Base-by-base conservation (phyloP, 495 filamentous ascomycete species). In the Neurospora terricola region DNA sequence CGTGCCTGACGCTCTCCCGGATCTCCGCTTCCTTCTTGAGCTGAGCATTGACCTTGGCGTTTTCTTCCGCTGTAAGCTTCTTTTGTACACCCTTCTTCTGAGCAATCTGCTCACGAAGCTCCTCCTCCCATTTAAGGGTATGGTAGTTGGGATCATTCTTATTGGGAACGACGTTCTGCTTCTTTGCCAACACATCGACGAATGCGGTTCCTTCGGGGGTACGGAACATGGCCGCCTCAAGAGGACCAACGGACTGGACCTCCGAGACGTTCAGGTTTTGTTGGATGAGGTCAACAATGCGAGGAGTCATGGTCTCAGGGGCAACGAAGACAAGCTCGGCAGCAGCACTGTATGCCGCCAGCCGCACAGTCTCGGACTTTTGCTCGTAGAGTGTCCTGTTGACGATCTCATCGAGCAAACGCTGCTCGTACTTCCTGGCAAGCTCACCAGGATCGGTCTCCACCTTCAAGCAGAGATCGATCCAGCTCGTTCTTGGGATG, bases 91-190 rank as follows among this genome's bases (percentile, higher is more conserved):
- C 96, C 82, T 94, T 96, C 85, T 98, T 99, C 76, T 92, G 85
- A 30, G 93, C 94, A 48, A 99, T 83, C 77, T 98, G 94, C 40
- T 88, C 87, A 69, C 94, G 84, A n/a, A 98, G 87, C 72, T 98
- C 96, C 77, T 92, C 90, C 81, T 99, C 96, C 96, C 96, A 99
- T 82, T 97, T 98, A 69, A 97, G 78, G 1, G 93, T 97, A 77
- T 98, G 92, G 74, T 97, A 97, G 79, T 98, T 96, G 80, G 93
- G 97, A 71, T 78, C 89, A 76, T 91, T 97, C 81, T 93, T 97
- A 77, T 92, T 88, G 9, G 92, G 87, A 16, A 88, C 77, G n/a
- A 85, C 84, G 68, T 84, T 86, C 76, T 90, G 89, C 79, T 95
- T 95, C 76, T 90, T 92, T 38, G 91, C 92, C 5, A 99, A 85